Percentiles rank a stretch among this genome's conserved stretches.
phyloP scores from a whole-genome alignment of 352 stramenopile genomes.

The Phytophthora lateralis region DNA sequence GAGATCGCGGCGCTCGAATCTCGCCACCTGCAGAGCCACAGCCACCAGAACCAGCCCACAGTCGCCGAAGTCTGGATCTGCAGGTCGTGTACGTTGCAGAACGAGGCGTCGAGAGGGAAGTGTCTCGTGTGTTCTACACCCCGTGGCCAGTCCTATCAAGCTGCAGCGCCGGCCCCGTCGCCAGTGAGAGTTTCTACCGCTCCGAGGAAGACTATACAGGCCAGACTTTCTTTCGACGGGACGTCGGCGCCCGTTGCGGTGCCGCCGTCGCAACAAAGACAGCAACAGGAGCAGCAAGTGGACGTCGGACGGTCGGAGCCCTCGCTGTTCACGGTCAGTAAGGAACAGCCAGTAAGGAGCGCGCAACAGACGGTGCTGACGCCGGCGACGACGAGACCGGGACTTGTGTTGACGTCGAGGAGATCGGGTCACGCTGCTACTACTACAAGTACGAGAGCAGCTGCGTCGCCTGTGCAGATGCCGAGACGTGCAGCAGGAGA shows the following conservation, averaged over 20 bases:
- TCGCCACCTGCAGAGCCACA: conserved; percentile 34
- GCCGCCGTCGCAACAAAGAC: conserved; percentile 2
- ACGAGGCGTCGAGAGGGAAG: conserved; percentile 33
- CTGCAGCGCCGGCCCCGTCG: not conserved
- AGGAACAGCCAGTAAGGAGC: conserved; percentile 10
- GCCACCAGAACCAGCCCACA: conserved; percentile 2
- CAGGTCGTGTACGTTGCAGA: conserved; percentile 70
- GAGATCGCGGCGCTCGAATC: conserved; percentile 72
- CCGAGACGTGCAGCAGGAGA: conserved; percentile 46
- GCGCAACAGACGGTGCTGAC: conserved; percentile 17
- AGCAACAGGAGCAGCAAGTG: not conserved
- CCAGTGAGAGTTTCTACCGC: not conserved
- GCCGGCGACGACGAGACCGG: not conserved
- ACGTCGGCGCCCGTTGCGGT: conserved; percentile 8
- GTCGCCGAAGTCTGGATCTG: conserved; percentile 38
- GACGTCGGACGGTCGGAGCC: conserved; percentile 4
- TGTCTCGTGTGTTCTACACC: conserved; percentile 67
- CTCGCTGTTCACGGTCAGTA: conserved; percentile 6
- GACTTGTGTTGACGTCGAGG: conserved; percentile 20
- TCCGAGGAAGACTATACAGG: conserved; percentile 59
- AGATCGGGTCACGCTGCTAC: conserved; percentile 7
- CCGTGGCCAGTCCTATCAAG: conserved; percentile 40
- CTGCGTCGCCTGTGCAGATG: conserved; percentile 18
- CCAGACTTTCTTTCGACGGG: conserved; percentile 61
- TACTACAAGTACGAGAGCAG: not conserved